Evolutionary conservation across 2,329 filamentous ascomycete genomes (phyloP), one percentile per base, ranked within the genome.

Genomic region (Aspergillus awamori): DNA sequence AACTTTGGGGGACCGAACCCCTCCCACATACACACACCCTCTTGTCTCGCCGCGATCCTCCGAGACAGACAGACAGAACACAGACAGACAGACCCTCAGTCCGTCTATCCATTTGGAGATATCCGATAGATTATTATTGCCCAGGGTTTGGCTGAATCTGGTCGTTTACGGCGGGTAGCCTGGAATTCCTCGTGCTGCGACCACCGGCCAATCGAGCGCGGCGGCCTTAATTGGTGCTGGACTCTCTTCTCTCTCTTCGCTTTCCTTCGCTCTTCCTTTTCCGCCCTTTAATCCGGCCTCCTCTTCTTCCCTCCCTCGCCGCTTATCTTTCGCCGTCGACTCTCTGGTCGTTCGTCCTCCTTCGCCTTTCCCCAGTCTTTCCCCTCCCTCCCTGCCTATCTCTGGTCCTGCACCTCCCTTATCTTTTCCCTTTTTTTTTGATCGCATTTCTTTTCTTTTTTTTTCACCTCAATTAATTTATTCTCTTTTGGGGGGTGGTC

Each of bases 81-180:
- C 28, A 30, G 28, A 30, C 28, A 30, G 28, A 30, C 28, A 30
- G 20, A 20, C 20, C 20, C 20, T 20, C 20, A 20, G 20, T 20
- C 20, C 20, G 20, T 20, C 20, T 20, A 20, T 20, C 20, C 2
- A 20, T 30, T 30, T 30, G 28, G 33, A 36, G 17, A 45, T 45
- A 45, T 45, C 41, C 41, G 17, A 33, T 54, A 48, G 57, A 39
- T 54, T 47, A 56, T 26, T 30, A 49, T 52, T 53, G n/a, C 10
- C 49, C 28, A 33, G 57, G 53, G 56, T 48, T 36, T 48, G 51
- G 54, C 52, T 49, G 58, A 64, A 36, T 36, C 62, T 70, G 56
- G 47, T 69, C 72, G 71, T 74, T 68, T 72, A 73, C 68, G 69
- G 72, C 72, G 71, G 72, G 70, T 73, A 73, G 69, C 62, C 67